phyloP scores from a whole-genome alignment of 2,329 filamentous ascomycete species.

The Penicillium freii region DNA sequence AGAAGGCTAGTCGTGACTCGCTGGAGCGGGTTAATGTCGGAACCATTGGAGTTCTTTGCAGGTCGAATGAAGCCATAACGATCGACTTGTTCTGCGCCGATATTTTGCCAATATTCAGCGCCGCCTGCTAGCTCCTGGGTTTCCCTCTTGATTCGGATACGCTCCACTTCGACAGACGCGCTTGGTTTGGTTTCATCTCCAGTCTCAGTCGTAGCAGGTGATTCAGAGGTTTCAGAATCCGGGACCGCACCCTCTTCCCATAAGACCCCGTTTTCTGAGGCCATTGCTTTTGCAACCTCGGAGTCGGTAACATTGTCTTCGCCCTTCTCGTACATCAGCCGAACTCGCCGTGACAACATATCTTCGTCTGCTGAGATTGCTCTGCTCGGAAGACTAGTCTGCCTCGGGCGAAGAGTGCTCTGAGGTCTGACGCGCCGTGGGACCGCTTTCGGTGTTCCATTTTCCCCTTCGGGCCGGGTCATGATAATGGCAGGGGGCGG shows the following conservation, averaged over 20 bases:
- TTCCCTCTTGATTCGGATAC: slow-evolving; percentile 48
- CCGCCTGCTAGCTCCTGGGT: slow-evolving; percentile 60
- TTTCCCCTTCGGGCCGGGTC: slow-evolving; percentile 17
- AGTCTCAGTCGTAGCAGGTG: slow-evolving; percentile 23
- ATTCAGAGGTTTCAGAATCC: slow-evolving; percentile 30
- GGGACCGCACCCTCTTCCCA: slow-evolving; percentile 40
- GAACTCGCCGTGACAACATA: slow-evolving; percentile 60
- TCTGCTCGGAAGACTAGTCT: slow-evolving; percentile 42
- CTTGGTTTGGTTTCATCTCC: slow-evolving; percentile 30
- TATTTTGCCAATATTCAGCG: slow-evolving; percentile 63
- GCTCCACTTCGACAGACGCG: slow-evolving; percentile 29
- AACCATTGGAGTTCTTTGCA: slow-evolving; percentile 29
- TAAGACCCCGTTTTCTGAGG: slow-evolving; percentile 39
- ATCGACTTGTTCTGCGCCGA: slow-evolving; percentile 60
- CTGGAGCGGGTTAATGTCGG: slow-evolving; percentile 49
- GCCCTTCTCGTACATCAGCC: slow-evolving; percentile 63
- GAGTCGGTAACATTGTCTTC: slow-evolving; percentile 53
- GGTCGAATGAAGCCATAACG: slow-evolving; percentile 62
- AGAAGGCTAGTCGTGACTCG: slow-evolving; percentile 60
- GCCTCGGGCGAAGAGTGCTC: slow-evolving; percentile 40
- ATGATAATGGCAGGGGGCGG: slow-evolving; percentile 11
- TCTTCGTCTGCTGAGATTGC: slow-evolving; percentile 64
- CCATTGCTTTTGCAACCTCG: slow-evolving; percentile 39
- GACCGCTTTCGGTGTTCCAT: slow-evolving; percentile 23
- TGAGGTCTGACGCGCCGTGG: slow-evolving; percentile 33